Percentiles rank a stretch among this genome's conserved stretches.
These are phyloP conservation scores for Neofusicoccum ribis DNA, from an alignment of 2,329 filamentous ascomycete species.

Conservation along the genomic window DNA sequence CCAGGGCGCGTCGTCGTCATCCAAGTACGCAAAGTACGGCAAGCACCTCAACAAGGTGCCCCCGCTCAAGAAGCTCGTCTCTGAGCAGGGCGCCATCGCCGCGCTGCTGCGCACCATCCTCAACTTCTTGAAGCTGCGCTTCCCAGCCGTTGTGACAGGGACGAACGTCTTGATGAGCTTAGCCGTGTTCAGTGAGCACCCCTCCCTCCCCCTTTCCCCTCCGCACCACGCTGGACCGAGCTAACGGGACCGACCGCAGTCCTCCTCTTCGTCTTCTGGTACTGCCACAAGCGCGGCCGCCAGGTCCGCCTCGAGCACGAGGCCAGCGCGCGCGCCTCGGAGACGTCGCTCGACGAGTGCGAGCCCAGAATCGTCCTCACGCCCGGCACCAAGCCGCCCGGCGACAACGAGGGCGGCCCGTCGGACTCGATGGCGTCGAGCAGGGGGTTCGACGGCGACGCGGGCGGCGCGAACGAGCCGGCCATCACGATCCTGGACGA, in stretches of 20 bases:
- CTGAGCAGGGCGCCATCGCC: constrained; percentile 83
- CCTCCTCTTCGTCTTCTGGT: constrained; percentile 93
- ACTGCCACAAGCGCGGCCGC: constrained; percentile 91
- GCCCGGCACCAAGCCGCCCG: not conserved
- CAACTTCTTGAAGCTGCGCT: constrained; percentile 80
- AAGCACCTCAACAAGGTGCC: constrained; percentile 68
- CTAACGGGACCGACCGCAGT: constrained; percentile 46
- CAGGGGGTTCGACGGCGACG: not conserved
- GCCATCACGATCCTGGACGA: constrained; percentile 31
- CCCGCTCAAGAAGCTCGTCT: constrained; percentile 75
- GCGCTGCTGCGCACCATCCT: constrained; percentile 88
- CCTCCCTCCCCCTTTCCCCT: not conserved
- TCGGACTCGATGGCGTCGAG: constrained; percentile 20
- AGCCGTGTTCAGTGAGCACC: constrained; percentile 75
- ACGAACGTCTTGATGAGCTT: constrained; percentile 91
- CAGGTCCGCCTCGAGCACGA: constrained; percentile 76
- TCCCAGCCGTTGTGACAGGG: constrained; percentile 81
- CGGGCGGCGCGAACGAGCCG: constrained; percentile 21
- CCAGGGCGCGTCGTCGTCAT: constrained; percentile 22
- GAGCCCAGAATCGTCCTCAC: constrained; percentile 22
- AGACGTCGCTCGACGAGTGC: constrained; percentile 27
- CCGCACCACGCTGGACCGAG: not conserved
- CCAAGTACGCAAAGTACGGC: constrained; percentile 40
- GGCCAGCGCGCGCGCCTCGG: constrained; percentile 34
- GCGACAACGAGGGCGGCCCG: not conserved